Conservation (phyloP, 2,329 filamentous ascomycete species). For the Pyrenophora tritici-repentis region DNA sequence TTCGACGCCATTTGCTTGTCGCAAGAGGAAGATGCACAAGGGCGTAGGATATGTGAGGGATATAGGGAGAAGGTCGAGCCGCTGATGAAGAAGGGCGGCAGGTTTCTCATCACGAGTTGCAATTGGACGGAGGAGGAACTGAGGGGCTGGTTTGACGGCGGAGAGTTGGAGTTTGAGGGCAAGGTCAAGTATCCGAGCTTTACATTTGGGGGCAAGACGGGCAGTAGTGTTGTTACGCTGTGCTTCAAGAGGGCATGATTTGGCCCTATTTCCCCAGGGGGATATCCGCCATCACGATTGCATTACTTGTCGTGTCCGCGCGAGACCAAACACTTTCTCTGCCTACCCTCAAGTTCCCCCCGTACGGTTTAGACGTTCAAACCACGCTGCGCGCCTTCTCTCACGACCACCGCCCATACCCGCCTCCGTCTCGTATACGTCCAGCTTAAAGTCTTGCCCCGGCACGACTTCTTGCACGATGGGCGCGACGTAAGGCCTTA, state of each 20-base stretch:
- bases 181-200: slow-evolving; percentile 83
- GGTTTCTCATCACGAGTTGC: slow-evolving; percentile 89
- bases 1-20: slow-evolving; percentile 92
- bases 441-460: too few species aligned
- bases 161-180: slow-evolving; percentile 64
- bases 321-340: too few species aligned
- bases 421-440: too few species aligned
- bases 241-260: slow-evolving; percentile 68
- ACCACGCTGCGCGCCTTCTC: too few species aligned
- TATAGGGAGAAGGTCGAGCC: slow-evolving; percentile 72
- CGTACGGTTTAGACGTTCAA: too few species aligned
- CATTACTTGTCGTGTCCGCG: too few species aligned
- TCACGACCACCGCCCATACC: too few species aligned
- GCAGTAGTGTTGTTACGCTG: slow-evolving; percentile 85
- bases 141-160: slow-evolving; percentile 71
- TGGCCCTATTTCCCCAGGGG: background rate
- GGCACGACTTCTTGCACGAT: too few species aligned
- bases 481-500: too few species aligned
- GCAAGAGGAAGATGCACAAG: slow-evolving; percentile 57
- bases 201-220: slow-evolving; percentile 85
- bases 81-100: slow-evolving; percentile 71
- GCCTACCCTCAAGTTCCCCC: too few species aligned
- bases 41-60: slow-evolving; percentile 69
- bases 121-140: slow-evolving; percentile 97
- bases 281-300: too few species aligned